Evolutionary conservation across 306 rosid genomes (phyloP).

Genomic region (Dryas alaskensis): DNA sequence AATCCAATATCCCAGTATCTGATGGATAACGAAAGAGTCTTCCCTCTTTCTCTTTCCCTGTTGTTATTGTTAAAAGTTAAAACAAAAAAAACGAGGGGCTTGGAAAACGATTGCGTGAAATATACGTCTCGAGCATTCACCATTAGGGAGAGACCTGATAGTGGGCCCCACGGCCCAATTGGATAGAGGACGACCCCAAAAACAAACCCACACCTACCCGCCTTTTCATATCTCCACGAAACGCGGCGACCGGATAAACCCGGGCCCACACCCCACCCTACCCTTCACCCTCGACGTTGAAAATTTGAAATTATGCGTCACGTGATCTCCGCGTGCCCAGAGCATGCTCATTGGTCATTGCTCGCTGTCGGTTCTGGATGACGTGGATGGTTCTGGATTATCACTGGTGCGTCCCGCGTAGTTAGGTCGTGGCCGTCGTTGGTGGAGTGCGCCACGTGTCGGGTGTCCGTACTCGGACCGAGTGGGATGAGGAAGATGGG

Average conservation of each 20-base stretch:
- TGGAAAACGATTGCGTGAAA: slow-evolving; percentile 19
- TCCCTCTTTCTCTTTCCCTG: too few relatives aligned
- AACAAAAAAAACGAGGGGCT: background rate
- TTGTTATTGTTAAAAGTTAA: too few relatives aligned
- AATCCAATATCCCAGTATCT: too few relatives aligned
- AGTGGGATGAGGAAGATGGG: slow-evolving; percentile 40
- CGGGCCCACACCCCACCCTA: slow-evolving; percentile 20
- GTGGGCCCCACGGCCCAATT: slow-evolving; percentile 24
- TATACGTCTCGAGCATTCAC: slow-evolving; percentile 36
- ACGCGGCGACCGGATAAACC: slow-evolving; percentile 36
- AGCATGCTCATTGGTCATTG: too few relatives aligned
- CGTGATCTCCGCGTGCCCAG: slow-evolving; percentile 28
- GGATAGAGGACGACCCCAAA: slow-evolving; percentile 30
- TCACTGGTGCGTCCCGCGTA: slow-evolving; percentile 8
- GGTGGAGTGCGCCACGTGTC: slow-evolving; percentile 23
- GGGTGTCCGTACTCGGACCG: background rate
- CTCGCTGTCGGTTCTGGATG: background rate
- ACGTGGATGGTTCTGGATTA: slow-evolving; percentile 15
- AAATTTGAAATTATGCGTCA: slow-evolving; percentile 6
- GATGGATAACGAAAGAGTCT: too few relatives aligned
- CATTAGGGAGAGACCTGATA: background rate
- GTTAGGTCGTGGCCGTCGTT: background rate
- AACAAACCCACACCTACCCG: background rate
- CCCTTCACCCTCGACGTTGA: background rate
- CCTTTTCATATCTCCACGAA: slow-evolving; percentile 20